Evolutionary conservation across 805 yeast species (phyloP), one percentile per base, ranked within the genome.

Genomic region (Torulaspora maleeae): DNA sequence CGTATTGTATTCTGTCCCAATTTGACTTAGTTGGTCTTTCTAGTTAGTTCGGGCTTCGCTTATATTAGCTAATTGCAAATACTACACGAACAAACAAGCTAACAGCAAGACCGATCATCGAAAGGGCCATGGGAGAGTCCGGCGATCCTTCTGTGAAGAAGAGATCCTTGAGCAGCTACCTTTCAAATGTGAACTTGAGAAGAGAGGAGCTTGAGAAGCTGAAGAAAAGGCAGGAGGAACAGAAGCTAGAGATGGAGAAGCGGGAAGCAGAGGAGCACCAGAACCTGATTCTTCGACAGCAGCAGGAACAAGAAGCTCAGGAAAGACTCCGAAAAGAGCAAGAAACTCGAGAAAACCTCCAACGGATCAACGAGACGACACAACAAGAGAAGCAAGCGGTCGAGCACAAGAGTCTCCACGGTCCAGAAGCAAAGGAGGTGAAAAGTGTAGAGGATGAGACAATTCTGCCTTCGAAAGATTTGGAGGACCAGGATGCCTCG

Each of bases 151-250:
- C 55, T 13, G 54, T 55, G 3, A 63, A 62, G 49, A 60, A 51
- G 32, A 55, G 67, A 41, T 62, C 68, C 1, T 39, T 64, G 36
- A 59, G 68, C 30, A 63, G 63, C 35, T 64, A 64, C 44, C 47
- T 64, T 16, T 62, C 66, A 25, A 61, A 60, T 37, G 61, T 62
- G 3, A 53, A 36, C 22, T 45, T 54, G 8, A 52, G 67, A 51
- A 53, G 59, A 28, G 64, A 60, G 43, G 62, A 63, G 43, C 44
- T 58, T 29, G 64, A 55, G 37, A 56, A 53, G 45, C 44, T 55
- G 19, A 48, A 44, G 38, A 34, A 35, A 19, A 35, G 29, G 27
- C 45, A 44, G 27, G 40, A 44, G 13, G 39, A 38, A 20, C 47
- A 30, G 40, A 17, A 24, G 27, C 35, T 38, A 36, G 20, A 28